Evolutionary conservation across 2,329 filamentous ascomycete species (phyloP).

Genomic region (Leptographium wingfieldii): DNA sequence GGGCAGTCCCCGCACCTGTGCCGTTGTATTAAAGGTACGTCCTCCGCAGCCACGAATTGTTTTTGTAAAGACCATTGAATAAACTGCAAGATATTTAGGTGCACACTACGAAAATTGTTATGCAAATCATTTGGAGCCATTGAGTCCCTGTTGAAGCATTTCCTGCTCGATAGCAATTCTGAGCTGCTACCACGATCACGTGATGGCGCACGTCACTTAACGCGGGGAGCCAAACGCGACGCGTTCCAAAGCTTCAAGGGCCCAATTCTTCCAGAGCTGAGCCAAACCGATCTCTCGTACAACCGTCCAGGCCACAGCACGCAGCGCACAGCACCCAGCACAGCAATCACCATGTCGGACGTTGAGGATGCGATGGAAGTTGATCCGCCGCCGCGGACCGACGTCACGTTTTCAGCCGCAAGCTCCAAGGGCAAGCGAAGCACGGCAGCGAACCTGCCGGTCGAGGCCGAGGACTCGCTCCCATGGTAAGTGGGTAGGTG

Average conservation of each 20-base stretch:
- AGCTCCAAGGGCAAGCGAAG: conserved; percentile 75
- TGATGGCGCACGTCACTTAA: not conserved
- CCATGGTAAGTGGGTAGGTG: conserved; percentile 54
- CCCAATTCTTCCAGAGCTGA: not conserved
- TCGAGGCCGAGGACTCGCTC: conserved; percentile 85
- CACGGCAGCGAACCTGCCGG: conserved; percentile 80
- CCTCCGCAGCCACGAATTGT: too few species aligned
- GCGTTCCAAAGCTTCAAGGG: not conserved
- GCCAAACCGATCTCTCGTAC: not conserved
- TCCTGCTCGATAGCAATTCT: too few species aligned
- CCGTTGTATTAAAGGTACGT: too few species aligned
- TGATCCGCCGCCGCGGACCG: conserved; percentile 34
- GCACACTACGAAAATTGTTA: too few species aligned
- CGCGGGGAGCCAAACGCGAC: not conserved
- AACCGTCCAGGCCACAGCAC: not conserved
- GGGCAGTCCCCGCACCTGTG: too few species aligned
- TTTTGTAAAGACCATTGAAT: too few species aligned
- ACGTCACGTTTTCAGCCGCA: conserved; percentile 59
- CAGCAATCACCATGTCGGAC: conserved; percentile 38
- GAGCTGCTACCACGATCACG: not conserved
- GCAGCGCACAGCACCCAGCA: not conserved
- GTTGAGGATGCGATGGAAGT: conserved; percentile 50
- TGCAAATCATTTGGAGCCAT: too few species aligned
- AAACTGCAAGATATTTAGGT: too few species aligned
- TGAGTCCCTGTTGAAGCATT: too few species aligned